phyloP scores from a whole-genome alignment of 1,284 basidiomycete species.

The Malassezia sympodialis region DNA sequence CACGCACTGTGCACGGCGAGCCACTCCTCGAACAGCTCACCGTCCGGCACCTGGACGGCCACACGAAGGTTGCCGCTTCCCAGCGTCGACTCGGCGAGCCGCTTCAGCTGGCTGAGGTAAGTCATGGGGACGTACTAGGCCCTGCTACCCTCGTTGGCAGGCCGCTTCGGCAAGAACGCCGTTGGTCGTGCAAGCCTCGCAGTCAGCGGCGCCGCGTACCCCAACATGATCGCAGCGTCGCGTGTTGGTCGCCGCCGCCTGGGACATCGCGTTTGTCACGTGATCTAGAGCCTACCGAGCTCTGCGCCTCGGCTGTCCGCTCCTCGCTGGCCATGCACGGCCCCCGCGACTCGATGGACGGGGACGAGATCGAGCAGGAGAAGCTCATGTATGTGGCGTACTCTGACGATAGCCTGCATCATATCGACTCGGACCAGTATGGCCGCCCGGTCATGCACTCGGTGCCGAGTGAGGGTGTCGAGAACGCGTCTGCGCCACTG shows the following conservation, averaged over 20 bases:
- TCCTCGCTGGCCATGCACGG: not conserved
- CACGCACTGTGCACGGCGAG: constrained; percentile 44
- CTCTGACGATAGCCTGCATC: constrained; percentile 5
- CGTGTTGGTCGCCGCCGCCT: not conserved
- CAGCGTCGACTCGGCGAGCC: constrained; percentile 91
- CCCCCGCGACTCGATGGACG: not conserved
- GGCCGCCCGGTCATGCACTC: constrained; percentile 10
- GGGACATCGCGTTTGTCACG: constrained; percentile 8
- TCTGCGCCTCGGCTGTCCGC: not conserved
- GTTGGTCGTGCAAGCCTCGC: constrained; percentile 6
- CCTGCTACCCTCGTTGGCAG: constrained; percentile 4
- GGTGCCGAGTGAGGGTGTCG: not conserved
- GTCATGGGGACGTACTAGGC: constrained; percentile 7
- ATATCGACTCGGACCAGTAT: constrained; percentile 12
- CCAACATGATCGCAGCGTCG: constrained; percentile 6
- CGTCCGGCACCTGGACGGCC: constrained; percentile 43
- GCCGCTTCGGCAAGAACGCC: not conserved
- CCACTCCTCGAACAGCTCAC: constrained; percentile 47
- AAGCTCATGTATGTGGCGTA: constrained; percentile 12
- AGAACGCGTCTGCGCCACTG: not conserved
- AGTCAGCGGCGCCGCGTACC: constrained; percentile 11
- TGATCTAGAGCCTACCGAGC: not conserved
- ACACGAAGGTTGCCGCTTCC: constrained; percentile 52
- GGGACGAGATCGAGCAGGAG: constrained; percentile 10
- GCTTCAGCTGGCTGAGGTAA: constrained; percentile 62